Base-by-base conservation (phyloP, 352 stramenopile species). In the Globisporangium abappressorium region DNA sequence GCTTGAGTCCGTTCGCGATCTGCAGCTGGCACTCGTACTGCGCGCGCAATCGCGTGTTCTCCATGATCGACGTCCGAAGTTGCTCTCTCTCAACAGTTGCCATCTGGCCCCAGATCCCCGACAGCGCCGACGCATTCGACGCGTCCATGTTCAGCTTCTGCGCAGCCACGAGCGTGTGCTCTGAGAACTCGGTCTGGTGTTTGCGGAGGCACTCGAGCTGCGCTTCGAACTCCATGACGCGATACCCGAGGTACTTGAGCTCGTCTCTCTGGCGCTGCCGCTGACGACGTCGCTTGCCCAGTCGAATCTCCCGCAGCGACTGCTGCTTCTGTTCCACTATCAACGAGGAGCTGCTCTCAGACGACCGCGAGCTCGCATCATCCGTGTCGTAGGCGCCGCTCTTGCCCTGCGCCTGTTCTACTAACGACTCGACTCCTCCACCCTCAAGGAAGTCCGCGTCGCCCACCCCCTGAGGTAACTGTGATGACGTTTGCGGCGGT, bases 11-110 rank as follows among this genome's bases (percentile, higher is more conserved):
- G 36, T 80, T 77, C 5, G 77, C 68, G 6, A 77, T 67, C 33
- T 69, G 73, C 2, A 82, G 66, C 62, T 82, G 76, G 61, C 75
- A 67, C 66, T 82, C 73, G 34, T 68, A 72, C 64, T 80, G 67
- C 1, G 54, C 55, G 3, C 74, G 68, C 11, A 82, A 61, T 0
- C 74, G 65, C 69, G 73, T 70, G 69, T 80, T 82, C 49, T 82
- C 66, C 34, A 72, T 62, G 57, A 71, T 66, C 15, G 76, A 76
- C 20, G 70, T 72, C 5, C 68, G 68, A 3, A 77, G 64, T 56
- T 80, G 68, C 5, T 64, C 59, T 61, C 74, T 74, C 30, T 82
- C 73, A 36, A 72, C 66, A 22, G 33, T 59, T 1, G 73, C 71
- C 11, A 80, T 79, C 5, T 65, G 73, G 47, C 78, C 57, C 76